A percentile compares a stretch with the other conserved stretches of the same genome.
phyloP scores from a whole-genome alignment of 169 alveolate genomes.

The Theileria annulata region DNA sequence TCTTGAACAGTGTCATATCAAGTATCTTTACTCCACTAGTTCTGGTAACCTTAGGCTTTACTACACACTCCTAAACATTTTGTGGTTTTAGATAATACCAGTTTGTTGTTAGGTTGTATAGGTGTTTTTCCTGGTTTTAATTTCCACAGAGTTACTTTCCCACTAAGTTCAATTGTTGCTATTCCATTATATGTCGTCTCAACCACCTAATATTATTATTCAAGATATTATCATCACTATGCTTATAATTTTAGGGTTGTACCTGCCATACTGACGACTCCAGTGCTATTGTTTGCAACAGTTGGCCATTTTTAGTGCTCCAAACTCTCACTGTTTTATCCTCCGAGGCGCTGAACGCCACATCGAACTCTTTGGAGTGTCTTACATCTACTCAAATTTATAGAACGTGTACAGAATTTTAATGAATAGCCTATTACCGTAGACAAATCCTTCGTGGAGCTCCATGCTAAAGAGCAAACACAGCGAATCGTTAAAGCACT shows the following conservation, averaged over 20 bases:
- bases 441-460: slow-evolving; percentile 46
- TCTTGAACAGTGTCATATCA: slow-evolving; percentile 39
- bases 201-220: slow-evolving; percentile 29
- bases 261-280: slow-evolving; percentile 66
- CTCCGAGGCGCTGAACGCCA: slow-evolving; percentile 52
- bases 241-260: background rate
- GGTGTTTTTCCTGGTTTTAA: slow-evolving; percentile 15
- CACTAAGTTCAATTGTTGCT: slow-evolving; percentile 33
- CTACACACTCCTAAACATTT: background rate
- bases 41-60: background rate
- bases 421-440: slow-evolving; percentile 23
- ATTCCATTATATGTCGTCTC: slow-evolving; percentile 35
- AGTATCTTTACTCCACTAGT: slow-evolving; percentile 11
- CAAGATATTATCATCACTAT: too few species aligned
- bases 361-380: slow-evolving; percentile 28
- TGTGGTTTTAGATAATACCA: background rate
- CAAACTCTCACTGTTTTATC: slow-evolving; percentile 60
- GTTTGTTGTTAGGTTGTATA: background rate
- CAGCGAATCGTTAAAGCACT: slow-evolving; percentile 5
- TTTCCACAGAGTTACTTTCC: slow-evolving; percentile 43
- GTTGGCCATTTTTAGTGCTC: slow-evolving; percentile 33
- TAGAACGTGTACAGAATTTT: background rate
- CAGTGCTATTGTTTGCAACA: slow-evolving; percentile 18
- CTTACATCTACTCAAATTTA: slow-evolving; percentile 33
- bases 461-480: slow-evolving; percentile 11